Percentiles rank a stretch among this genome's conserved stretches.
phyloP scores from a whole-genome alignment of 2,329 filamentous ascomycete genomes.

The Aspergillus japonicus region DNA sequence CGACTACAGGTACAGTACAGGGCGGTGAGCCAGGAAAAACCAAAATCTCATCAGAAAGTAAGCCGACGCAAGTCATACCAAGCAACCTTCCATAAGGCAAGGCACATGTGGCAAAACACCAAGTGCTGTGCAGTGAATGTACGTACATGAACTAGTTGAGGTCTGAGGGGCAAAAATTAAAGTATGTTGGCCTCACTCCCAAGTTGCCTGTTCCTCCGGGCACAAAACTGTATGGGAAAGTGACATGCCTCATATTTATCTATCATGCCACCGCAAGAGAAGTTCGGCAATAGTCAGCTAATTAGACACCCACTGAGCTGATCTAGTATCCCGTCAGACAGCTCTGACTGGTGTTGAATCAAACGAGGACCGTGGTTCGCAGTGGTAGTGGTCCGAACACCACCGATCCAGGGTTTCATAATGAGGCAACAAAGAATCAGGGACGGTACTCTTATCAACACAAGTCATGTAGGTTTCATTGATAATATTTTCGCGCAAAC shows the following conservation, averaged over 20 bases:
- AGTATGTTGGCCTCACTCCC: too few relatives aligned
- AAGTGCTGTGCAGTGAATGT: slow-evolving; percentile 1
- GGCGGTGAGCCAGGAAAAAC: slow-evolving; percentile 16
- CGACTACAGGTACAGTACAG: slow-evolving; percentile 8
- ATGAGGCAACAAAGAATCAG: not conserved
- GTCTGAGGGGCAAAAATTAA: not conserved
- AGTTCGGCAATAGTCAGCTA: not conserved
- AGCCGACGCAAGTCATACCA: not conserved
- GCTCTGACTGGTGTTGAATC: not conserved
- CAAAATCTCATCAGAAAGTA: slow-evolving; percentile 1
- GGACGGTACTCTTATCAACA: not conserved
- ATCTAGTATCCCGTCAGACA: not conserved
- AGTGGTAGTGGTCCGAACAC: not conserved
- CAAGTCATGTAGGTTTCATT: not conserved
- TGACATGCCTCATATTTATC: not conserved
- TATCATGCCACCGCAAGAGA: not conserved
- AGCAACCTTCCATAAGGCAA: not conserved
- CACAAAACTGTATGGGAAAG: not conserved
- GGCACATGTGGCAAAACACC: slow-evolving; percentile 1
- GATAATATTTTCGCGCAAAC: not conserved
- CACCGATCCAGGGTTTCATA: not conserved
- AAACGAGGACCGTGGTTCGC: not conserved
- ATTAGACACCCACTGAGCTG: not conserved
- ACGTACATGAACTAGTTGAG: not conserved
- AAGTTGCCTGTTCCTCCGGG: not conserved